Base-by-base conservation (phyloP, 2,329 filamentous ascomycete genomes). In the Aspergillus persii region DNA sequence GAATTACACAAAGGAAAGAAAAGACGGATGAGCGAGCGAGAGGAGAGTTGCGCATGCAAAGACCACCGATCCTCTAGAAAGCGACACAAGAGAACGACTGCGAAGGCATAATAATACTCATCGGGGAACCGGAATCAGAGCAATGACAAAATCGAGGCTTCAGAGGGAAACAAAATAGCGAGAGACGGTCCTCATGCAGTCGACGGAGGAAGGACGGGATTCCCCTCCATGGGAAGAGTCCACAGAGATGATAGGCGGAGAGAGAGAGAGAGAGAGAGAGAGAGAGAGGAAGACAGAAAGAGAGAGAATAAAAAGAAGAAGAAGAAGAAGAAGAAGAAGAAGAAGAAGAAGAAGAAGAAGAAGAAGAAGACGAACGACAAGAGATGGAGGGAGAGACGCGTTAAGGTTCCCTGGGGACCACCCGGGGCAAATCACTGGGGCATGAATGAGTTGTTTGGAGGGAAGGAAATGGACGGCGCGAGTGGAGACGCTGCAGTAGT, bases 151-250 rank as follows among this genome's bases (percentile, higher is more conserved):
- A 12, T 23, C 27, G 26, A 50, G 48, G 57, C 30, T 23, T 55
- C 59, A 53, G 58, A 61, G 54, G 54, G 50, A 48, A 48, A 47
- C 46, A 33, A 41, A 44, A 29, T 56, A 66, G 60, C 54, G 66
- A 66, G 58, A 51, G 59, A 61, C 49, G 30, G 56, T 57, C 60
- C 61, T 66, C 60, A 67, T 61, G 52, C 54, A 60, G 62, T 58
- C 48, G 51, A 60, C 61, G 56, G 59, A 61, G 62, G 55, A 56
- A 61, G 53, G 39, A 53, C 54, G 57, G 57, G 57, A 62, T 56
- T 54, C 60, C 66, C 66, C 66, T 68, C 66, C 66, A 68, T 68
- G 56, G 56, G 36, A 41, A 41, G 36, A 41, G 36, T 41, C 36
- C 36, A 41, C 12, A 41, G 36, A 15, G 36, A 41, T n/a, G 36